Percentiles rank a stretch among this genome's conserved stretches.
Conservation (phyloP, 202 grass and related monocot genomes). For the Cymbopogon flexuosus region DNA sequence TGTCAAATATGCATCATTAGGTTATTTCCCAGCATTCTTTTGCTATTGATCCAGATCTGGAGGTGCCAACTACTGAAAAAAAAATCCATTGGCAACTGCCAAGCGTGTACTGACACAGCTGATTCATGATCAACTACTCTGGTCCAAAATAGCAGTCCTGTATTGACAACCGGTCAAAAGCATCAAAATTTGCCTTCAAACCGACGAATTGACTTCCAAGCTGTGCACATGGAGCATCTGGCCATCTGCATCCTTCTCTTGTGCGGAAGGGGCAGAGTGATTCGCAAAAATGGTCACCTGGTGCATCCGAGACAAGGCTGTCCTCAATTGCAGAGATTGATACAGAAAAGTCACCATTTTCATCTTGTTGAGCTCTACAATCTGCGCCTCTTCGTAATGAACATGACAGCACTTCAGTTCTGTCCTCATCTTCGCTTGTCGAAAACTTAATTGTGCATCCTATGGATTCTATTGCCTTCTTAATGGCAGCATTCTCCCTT, state of each 20-base stretch:
- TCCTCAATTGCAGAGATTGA: conserved; percentile 84
- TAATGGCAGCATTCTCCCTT: conserved; percentile 66
- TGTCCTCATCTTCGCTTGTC: conserved; percentile 29
- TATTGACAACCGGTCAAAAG: conserved; percentile 78
- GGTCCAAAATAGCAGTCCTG: conserved; percentile 75
- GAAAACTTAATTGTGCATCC: conserved; percentile 76
- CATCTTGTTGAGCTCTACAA: conserved; percentile 31
- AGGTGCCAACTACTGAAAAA: conserved; percentile 31
- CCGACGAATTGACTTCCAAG: conserved; percentile 87
- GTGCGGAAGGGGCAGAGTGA: conserved; percentile 69
- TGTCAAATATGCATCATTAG: neutral
- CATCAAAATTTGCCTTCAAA: conserved; percentile 93
- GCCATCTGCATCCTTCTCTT: conserved; percentile 90
- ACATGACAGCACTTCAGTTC: conserved; percentile 39
- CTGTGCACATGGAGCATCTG: conserved; percentile 74
- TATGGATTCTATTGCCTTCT: conserved; percentile 74
- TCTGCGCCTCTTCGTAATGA: conserved; percentile 39
- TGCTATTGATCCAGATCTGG: neutral
- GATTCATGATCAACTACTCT: conserved; percentile 37
- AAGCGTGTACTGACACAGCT: neutral
- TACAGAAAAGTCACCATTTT: conserved; percentile 56
- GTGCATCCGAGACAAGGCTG: conserved; percentile 42
- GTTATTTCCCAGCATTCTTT: neutral
- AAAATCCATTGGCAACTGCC: conserved; percentile 30
- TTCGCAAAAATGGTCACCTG: conserved; percentile 53